These are phyloP conservation scores for Apiotrichum laibachii DNA, from an alignment of 1,284 basidiomycete species.

Conservation along the genomic window DNA sequence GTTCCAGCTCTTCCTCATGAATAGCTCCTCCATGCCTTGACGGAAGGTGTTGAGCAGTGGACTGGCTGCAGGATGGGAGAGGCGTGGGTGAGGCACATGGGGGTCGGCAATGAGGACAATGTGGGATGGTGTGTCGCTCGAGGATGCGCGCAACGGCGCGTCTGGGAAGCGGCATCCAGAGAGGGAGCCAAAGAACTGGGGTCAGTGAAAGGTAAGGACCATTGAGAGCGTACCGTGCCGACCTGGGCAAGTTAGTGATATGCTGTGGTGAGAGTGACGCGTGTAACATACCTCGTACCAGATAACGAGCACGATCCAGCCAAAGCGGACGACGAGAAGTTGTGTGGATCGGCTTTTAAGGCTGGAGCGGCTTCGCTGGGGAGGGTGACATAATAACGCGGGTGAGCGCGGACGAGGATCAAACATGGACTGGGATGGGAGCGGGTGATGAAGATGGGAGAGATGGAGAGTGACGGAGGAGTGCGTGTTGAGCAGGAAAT, in stretches of 20 bases:
- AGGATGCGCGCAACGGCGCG: conserved; percentile 27
- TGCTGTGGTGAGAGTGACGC: too few relatives aligned
- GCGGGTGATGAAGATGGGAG: too few relatives aligned
- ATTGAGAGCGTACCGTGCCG: conserved; percentile 36
- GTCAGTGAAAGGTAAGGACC: not conserved
- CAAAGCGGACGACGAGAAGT: conserved; percentile 54
- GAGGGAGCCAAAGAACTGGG: conserved; percentile 49
- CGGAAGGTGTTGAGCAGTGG: conserved; percentile 52
- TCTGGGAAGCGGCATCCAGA: conserved; percentile 51
- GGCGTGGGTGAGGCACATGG: conserved; percentile 63
- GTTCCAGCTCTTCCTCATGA: conserved; percentile 72
- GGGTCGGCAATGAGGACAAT: conserved; percentile 73
- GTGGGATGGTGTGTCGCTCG: conserved; percentile 54
- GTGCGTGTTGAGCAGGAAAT: too few relatives aligned
- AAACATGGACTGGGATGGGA: conserved; percentile 5
- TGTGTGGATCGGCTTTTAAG: conserved; percentile 38
- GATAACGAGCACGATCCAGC: conserved; percentile 62
- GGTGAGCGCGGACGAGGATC: conserved; percentile 1
- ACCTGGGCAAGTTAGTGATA: conserved; percentile 29
- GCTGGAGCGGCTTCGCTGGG: conserved; percentile 21
- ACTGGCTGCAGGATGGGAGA: conserved; percentile 52
- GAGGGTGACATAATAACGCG: not conserved
- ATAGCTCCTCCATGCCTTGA: conserved; percentile 63
- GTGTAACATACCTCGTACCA: conserved; percentile 65
- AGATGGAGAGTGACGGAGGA: too few relatives aligned